These are phyloP conservation scores for Clathrospora elynae DNA, from an alignment of 2,329 filamentous ascomycete species.

Conservation along the genomic window DNA sequence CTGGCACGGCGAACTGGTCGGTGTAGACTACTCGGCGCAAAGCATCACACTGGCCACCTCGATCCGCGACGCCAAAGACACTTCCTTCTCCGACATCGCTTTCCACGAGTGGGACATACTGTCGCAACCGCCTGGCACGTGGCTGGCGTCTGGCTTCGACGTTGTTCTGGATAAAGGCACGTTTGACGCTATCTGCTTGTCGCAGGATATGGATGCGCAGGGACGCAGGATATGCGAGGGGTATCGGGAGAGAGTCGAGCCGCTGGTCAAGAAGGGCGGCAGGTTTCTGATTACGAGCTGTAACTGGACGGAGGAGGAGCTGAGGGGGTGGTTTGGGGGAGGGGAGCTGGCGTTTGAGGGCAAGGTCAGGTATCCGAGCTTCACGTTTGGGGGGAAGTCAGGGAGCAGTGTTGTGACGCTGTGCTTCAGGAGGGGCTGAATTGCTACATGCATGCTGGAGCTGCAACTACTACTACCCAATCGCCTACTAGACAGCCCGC, in stretches of 20 bases:
- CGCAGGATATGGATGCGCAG: slow-evolving; percentile 56
- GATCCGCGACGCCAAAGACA: slow-evolving; percentile 55
- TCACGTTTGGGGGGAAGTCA: slow-evolving; percentile 85
- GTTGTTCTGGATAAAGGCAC: slow-evolving; percentile 97
- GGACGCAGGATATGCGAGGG: slow-evolving; percentile 71
- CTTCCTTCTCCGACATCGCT: slow-evolving; percentile 44
- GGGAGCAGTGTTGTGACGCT: slow-evolving; percentile 88
- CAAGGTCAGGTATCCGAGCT: slow-evolving; percentile 79
- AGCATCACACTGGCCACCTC: slow-evolving; percentile 75
- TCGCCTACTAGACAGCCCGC: slow-evolving; percentile 14
- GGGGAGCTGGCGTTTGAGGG: slow-evolving; percentile 65
- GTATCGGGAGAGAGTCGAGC: slow-evolving; percentile 72
- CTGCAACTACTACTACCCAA: neutral
- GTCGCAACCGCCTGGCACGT: slow-evolving; percentile 52
- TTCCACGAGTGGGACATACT: slow-evolving; percentile 63
- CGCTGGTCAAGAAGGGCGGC: slow-evolving; percentile 71
- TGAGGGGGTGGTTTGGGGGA: slow-evolving; percentile 75
- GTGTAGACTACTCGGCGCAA: slow-evolving; percentile 82
- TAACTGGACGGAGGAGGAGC: slow-evolving; percentile 94
- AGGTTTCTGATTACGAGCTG: slow-evolving; percentile 89
- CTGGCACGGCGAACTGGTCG: slow-evolving; percentile 74
- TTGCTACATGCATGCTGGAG: neutral
- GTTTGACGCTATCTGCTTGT: slow-evolving; percentile 91
- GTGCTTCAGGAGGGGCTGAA: slow-evolving; percentile 68
- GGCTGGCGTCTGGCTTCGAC: slow-evolving; percentile 75